These are phyloP conservation scores for Chaetothyriales sp. DNA, from an alignment of 2,329 filamentous ascomycete genomes.

Conservation along the genomic window DNA sequence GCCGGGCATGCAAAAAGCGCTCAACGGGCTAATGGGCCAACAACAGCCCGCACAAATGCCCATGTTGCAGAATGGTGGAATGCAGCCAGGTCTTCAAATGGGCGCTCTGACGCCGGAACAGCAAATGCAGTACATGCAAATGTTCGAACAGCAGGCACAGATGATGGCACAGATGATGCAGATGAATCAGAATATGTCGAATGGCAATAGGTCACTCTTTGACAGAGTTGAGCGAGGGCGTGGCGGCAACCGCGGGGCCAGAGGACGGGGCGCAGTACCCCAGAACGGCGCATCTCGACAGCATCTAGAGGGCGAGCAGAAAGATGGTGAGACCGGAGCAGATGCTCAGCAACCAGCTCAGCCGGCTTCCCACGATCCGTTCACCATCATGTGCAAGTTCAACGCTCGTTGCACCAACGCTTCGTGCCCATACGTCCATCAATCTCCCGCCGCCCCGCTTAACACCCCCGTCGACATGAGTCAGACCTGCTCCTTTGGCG, in stretches of 20 bases:
- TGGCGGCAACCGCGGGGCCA: constrained; percentile 12
- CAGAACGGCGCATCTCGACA: constrained; percentile 11
- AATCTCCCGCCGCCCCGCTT: constrained; percentile 76
- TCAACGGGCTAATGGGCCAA: constrained; percentile 23
- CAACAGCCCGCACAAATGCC: constrained; percentile 24
- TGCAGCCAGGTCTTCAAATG: not conserved
- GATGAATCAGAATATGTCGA: constrained; percentile 36
- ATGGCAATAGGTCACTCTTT: constrained; percentile 52
- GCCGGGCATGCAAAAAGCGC: constrained; percentile 33
- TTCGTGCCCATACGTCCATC: constrained; percentile 86
- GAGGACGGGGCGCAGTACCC: constrained; percentile 8
- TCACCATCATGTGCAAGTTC: constrained; percentile 68
- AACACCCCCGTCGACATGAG: constrained; percentile 63
- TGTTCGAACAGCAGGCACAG: constrained; percentile 75
- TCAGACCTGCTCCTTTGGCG: constrained; percentile 72
- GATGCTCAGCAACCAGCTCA: constrained; percentile 46
- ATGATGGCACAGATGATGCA: constrained; percentile 65
- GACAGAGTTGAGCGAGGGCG: constrained; percentile 47
- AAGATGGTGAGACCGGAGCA: constrained; percentile 22
- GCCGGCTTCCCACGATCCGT: constrained; percentile 39
- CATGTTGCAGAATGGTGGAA: constrained; percentile 29
- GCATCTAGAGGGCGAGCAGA: constrained; percentile 4
- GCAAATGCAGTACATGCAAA: constrained; percentile 59
- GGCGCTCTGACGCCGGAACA: constrained; percentile 45
- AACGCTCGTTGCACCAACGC: constrained; percentile 78